Percentiles rank a stretch among this genome's conserved stretches.
These are phyloP conservation scores for Paspalum vaginatum DNA, from an alignment of 176 grass and related monocot genomes.

Conservation along the genomic window DNA sequence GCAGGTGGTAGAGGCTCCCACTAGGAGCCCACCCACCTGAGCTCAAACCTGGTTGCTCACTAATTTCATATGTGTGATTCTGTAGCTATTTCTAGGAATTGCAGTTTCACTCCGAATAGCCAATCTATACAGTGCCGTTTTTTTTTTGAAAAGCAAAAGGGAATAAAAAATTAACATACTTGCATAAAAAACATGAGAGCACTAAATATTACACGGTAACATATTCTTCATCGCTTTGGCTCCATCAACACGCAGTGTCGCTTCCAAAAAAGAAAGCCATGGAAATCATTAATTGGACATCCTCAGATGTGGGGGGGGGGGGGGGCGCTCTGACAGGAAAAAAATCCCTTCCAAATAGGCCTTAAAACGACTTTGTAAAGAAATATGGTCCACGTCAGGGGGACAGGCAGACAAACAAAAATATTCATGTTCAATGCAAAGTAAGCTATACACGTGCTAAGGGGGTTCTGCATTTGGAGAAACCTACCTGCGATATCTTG, in stretches of 20 bases:
- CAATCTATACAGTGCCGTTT: not conserved
- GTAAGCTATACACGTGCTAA: constrained; percentile 11
- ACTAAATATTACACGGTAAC: not conserved
- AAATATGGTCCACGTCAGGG: not conserved
- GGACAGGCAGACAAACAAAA: not conserved
- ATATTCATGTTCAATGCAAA: not conserved
- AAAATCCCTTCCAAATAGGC: not conserved
- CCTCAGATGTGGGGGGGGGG: too few relatives aligned
- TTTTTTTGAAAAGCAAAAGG: not conserved
- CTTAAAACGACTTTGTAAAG: not conserved
- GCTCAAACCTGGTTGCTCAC: not conserved
- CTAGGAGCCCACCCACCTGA: not conserved
- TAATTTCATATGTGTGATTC: not conserved
- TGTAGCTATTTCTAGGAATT: not conserved
- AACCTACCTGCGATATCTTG: constrained; percentile 88
- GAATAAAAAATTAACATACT: not conserved
- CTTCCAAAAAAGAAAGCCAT: not conserved
- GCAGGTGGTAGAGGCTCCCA: not conserved
- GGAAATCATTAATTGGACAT: not conserved
- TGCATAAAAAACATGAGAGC: not conserved
- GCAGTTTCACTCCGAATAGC: not conserved
- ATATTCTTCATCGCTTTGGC: not conserved
- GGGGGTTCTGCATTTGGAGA: constrained; percentile 19
- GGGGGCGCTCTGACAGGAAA: not conserved
- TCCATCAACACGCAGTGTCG: not conserved